Base-by-base conservation (phyloP, 2,329 filamentous ascomycete species). In the Aspergillus ochraceus region DNA sequence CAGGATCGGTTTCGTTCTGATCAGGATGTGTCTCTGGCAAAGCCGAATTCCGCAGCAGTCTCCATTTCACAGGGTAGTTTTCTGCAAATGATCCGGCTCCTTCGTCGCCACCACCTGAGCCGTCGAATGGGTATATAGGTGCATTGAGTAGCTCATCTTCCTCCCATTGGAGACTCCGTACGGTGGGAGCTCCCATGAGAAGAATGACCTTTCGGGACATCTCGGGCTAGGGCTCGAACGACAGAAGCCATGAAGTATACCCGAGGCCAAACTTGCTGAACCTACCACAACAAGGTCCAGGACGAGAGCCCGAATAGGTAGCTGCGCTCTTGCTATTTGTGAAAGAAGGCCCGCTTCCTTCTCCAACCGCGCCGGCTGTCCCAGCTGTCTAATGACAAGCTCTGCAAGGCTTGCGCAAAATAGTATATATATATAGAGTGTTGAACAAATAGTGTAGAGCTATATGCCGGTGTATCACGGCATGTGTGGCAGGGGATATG, bases 161-260 rank as follows among this genome's bases (percentile, higher is more conserved):
- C 50, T 80, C 72, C 84, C 88, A 90, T 46, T 81, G 73, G 22
- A 91, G 78, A 24, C 77, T 74, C 10, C 74, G 75, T 30, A 76
- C 70, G 36, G 81, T 74, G 2, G 89, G 89, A n/a, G 88, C 87
- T 24, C 89, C 89, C 56, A 83, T 80, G 57, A 88, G 74, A 61
- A 86, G 80, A 55, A 85, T 80, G 66, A 68, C 64, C 58, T 67
- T 75, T 49, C 49, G 60, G 29, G 70, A 53, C 74, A 77, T 76
- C 9, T 26, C 22, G 60, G 42, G 45, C 36, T 36, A 47, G 19
- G 19, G 39, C 22, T 54, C 10, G 26, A 49, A 5, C 11, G 49
- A n/a, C 12, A 51, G 22, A 20, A 51, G 46, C 46, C 58, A 61
- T 63, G 45, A 22, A 57, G 45, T 49, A 36, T 46, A 19, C 20